These are phyloP conservation scores for Erodium trifolium DNA, from an alignment of 441 rosid species.

Conservation along the genomic window DNA sequence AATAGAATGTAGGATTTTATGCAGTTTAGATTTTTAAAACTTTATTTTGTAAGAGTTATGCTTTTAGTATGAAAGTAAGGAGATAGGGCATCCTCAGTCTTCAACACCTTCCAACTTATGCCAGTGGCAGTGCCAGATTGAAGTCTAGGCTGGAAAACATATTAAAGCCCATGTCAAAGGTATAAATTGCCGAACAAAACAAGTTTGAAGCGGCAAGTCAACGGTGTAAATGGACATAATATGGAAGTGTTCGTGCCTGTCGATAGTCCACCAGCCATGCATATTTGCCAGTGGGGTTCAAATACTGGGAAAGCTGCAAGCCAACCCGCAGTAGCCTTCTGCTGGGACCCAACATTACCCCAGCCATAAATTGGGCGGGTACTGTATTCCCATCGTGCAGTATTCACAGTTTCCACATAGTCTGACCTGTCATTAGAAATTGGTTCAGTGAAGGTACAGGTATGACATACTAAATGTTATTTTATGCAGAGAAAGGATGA, in stretches of 20 bases:
- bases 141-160: no score
- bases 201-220: constrained; percentile 11
- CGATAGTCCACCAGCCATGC: constrained; percentile 98
- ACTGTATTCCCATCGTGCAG: constrained; percentile 91
- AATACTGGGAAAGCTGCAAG: constrained; percentile 93
- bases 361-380: constrained; percentile 89
- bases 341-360: constrained; percentile 76
- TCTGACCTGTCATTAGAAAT: constrained; percentile 50
- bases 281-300: constrained; percentile 97
- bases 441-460: constrained; percentile 1
- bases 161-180: no score
- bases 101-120: no score
- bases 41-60: no score
- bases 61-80: no score
- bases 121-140: no score
- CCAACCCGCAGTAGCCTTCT: constrained; percentile 97
- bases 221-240: constrained; percentile 12
- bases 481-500: neutral
- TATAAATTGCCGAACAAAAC: constrained; percentile 1
- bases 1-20: no score
- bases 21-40: no score
- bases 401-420: constrained; percentile 56
- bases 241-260: constrained; percentile 48
- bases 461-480: neutral
- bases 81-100: no score